These are phyloP conservation scores for Candida sanyaensis DNA, from an alignment of 1,139 yeast species.

Conservation along the genomic window DNA sequence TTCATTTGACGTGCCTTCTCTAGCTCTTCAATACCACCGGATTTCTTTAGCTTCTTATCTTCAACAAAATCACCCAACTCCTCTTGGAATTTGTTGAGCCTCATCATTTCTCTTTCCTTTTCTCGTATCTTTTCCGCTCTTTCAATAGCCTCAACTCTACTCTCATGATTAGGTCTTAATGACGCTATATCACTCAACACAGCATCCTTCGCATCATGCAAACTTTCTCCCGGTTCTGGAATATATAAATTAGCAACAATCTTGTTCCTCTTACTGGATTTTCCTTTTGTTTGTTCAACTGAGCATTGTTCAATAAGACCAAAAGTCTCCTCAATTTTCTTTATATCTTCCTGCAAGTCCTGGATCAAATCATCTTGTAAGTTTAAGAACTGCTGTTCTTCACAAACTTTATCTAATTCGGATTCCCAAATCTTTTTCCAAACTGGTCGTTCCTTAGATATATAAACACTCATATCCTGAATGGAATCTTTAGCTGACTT, in stretches of 20 bases:
- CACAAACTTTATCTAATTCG: slow-evolving; percentile 86
- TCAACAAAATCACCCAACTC: slow-evolving; percentile 88
- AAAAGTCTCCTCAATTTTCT: slow-evolving; percentile 79
- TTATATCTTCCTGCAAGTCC: slow-evolving; percentile 79
- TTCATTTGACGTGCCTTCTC: slow-evolving; percentile 68
- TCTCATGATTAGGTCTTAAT: slow-evolving; percentile 79
- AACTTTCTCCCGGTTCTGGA: slow-evolving; percentile 67
- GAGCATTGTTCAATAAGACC: slow-evolving; percentile 80
- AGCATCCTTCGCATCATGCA: slow-evolving; percentile 74
- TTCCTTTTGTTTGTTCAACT: slow-evolving; percentile 62
- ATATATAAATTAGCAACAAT: slow-evolving; percentile 44
- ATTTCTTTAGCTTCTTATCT: slow-evolving; percentile 69
- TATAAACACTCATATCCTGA: slow-evolving; percentile 57
- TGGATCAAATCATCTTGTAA: slow-evolving; percentile 83
- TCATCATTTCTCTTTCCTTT: slow-evolving; percentile 63
- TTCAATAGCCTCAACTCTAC: slow-evolving; percentile 83
- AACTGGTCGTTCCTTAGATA: slow-evolving; percentile 69
- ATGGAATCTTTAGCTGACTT: slow-evolving; percentile 56
- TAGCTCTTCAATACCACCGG: slow-evolving; percentile 87
- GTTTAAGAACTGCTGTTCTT: slow-evolving; percentile 89
- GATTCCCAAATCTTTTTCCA: slow-evolving; percentile 95
- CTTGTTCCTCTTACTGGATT: slow-evolving; percentile 32
- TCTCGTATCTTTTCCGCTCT: slow-evolving; percentile 82
- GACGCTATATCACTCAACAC: slow-evolving; percentile 78
- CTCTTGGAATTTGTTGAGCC: slow-evolving; percentile 70